These are phyloP conservation scores for Ophiostoma montium DNA, from an alignment of 2,329 filamentous ascomycete species.

Conservation along the genomic window DNA sequence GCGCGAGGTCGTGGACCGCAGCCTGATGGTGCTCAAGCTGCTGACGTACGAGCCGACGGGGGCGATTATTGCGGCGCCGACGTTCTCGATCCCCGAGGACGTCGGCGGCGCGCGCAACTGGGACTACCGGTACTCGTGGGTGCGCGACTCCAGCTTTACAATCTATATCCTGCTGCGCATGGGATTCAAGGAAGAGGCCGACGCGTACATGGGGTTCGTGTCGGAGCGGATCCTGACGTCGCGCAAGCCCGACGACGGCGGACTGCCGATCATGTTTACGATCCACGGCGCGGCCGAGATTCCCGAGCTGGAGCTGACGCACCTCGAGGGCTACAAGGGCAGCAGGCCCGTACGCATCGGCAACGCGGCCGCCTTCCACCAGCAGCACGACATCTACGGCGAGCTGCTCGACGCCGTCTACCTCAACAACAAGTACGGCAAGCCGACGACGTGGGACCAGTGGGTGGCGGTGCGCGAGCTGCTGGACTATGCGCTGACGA, in stretches of 20 bases:
- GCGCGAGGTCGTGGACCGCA: conserved; percentile 56
- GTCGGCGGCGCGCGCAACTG: conserved; percentile 53
- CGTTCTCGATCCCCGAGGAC: conserved; percentile 63
- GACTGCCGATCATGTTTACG: conserved; percentile 68
- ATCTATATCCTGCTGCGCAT: conserved; percentile 65
- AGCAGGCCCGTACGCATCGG: conserved; percentile 63
- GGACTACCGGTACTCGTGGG: conserved; percentile 69
- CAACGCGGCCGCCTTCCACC: conserved; percentile 62
- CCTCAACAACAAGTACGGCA: conserved; percentile 66
- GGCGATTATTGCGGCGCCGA: conserved; percentile 62
- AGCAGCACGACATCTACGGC: conserved; percentile 68
- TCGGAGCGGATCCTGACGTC: conserved; percentile 53
- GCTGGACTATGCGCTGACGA: conserved; percentile 55
- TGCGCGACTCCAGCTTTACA: conserved; percentile 63
- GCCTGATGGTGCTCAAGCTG: conserved; percentile 61
- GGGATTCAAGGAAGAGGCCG: conserved; percentile 61
- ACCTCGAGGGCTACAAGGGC: conserved; percentile 58
- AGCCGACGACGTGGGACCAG: conserved; percentile 61
- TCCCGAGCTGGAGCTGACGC: conserved; percentile 52
- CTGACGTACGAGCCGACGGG: conserved; percentile 67
- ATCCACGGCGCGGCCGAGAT: conserved; percentile 64
- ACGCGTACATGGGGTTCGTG: conserved; percentile 68
- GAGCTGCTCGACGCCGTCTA: conserved; percentile 68
- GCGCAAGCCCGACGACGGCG: conserved; percentile 41
- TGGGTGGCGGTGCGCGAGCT: conserved; percentile 59